Conservation (phyloP, 2,329 filamentous ascomycete species). For the Alternaria sp. region DNA sequence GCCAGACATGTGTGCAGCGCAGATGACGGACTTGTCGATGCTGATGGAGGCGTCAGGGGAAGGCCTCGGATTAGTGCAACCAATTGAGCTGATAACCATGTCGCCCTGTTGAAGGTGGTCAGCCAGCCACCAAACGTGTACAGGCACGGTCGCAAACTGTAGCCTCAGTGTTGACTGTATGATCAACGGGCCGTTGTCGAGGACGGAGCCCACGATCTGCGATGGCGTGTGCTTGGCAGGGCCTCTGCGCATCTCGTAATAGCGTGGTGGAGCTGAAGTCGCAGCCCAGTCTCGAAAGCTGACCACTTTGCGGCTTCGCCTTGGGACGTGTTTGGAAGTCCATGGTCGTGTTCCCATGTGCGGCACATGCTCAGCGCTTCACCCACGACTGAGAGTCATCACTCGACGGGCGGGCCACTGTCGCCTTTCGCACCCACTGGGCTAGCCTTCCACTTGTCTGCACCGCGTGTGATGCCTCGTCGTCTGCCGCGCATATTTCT, state of each 20-base stretch:
- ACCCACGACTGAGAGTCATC: not conserved
- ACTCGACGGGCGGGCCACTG: not conserved
- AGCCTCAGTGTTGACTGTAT: not conserved
- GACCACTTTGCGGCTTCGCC: constrained; percentile 14
- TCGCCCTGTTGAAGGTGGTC: constrained; percentile 13
- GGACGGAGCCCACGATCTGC: constrained; percentile 18
- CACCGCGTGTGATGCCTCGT: not conserved
- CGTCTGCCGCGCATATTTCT: constrained; percentile 18
- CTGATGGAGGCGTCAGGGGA: constrained; percentile 12
- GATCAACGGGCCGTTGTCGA: not conserved
- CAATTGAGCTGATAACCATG: not conserved
- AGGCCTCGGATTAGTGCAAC: constrained; percentile 3
- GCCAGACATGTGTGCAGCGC: constrained; percentile 6
- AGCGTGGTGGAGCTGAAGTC: constrained; percentile 27
- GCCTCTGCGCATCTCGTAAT: constrained; percentile 19
- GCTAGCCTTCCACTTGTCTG: not conserved
- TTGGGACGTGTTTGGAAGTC: constrained; percentile 7
- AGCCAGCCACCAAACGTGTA: not conserved
- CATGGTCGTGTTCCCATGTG: not conserved
- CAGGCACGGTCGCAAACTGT: not conserved
- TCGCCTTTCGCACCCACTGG: not conserved
- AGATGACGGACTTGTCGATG: constrained; percentile 12
- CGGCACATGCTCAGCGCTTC: constrained; percentile 1
- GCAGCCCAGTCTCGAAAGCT: constrained; percentile 26
- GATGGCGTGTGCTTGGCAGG: constrained; percentile 29